Conservation (phyloP, 2,329 filamentous ascomycete genomes). For the Pseudocercospora vitis region DNA sequence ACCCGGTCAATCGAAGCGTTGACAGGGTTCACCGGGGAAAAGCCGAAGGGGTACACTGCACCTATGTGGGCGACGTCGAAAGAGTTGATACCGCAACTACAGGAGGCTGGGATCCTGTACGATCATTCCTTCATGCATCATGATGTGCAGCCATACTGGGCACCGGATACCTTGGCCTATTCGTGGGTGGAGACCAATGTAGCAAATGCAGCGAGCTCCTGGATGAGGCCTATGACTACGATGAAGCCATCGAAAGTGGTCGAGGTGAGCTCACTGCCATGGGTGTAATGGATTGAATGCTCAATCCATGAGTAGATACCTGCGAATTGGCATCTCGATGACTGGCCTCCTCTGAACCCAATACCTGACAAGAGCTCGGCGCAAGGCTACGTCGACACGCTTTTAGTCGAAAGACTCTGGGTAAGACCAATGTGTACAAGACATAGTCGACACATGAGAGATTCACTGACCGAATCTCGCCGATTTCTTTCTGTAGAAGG, state of each 20-base stretch:
- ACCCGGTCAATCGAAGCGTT: constrained; percentile 39
- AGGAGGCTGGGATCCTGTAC: constrained; percentile 47
- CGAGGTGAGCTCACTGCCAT: constrained; percentile 17
- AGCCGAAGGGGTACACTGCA: constrained; percentile 45
- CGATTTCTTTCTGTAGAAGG: no score
- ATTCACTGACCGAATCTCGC: no score
- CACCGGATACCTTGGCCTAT: constrained; percentile 29
- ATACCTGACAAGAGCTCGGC: constrained; percentile 24
- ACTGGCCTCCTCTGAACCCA: constrained; percentile 43
- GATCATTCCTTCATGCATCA: constrained; percentile 54
- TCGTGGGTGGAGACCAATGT: constrained; percentile 37
- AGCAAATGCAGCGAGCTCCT: constrained; percentile 36
- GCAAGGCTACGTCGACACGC: constrained; percentile 47
- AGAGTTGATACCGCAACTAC: constrained; percentile 43
- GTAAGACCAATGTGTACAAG: no score
- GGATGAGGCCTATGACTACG: constrained; percentile 43
- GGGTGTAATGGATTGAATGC: not conserved
- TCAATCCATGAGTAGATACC: constrained; percentile 38
- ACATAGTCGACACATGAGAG: no score
- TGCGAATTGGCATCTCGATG: constrained; percentile 50
- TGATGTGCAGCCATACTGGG: constrained; percentile 44
- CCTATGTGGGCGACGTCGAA: constrained; percentile 44
- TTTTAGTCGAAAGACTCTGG: constrained; percentile 46
- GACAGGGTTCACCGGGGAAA: constrained; percentile 4
- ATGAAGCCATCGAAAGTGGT: constrained; percentile 41